Percentiles rank a stretch among this genome's conserved stretches.
Evolutionary conservation across 257 asterid genomes (phyloP).

Genomic region (Striga asiatica): DNA sequence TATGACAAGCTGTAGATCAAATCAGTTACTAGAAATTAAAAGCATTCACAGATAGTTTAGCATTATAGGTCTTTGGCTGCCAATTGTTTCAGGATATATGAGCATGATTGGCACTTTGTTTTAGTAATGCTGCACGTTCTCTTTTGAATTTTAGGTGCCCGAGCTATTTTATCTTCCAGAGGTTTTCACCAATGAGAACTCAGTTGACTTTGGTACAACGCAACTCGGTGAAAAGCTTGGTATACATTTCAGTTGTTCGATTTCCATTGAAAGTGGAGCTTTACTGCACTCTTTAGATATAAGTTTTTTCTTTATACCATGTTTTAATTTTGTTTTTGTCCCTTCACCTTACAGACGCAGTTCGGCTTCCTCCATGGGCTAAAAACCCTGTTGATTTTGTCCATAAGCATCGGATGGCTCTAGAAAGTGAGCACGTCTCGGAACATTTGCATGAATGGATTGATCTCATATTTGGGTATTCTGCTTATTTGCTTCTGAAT

Average conservation of each 20-base stretch:
- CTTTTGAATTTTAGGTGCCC: slow-evolving; percentile 54
- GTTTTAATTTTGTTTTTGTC: slow-evolving; percentile 11
- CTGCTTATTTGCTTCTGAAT: slow-evolving; percentile 16
- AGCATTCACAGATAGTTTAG: slow-evolving; percentile 4
- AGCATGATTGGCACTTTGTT: slow-evolving; percentile 4
- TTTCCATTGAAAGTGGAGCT: slow-evolving; percentile 12
- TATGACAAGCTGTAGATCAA: not conserved
- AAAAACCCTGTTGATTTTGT: slow-evolving; percentile 81
- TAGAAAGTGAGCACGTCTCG: slow-evolving; percentile 95
- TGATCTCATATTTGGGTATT: slow-evolving; percentile 93
- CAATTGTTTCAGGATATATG: slow-evolving; percentile 13
- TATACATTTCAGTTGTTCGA: slow-evolving; percentile 25
- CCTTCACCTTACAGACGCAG: slow-evolving; percentile 41
- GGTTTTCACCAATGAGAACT: slow-evolving; percentile 66
- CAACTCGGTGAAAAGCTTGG: slow-evolving; percentile 91
- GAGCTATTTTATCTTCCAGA: slow-evolving; percentile 91
- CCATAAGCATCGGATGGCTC: slow-evolving; percentile 93
- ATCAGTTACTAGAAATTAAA: slow-evolving; percentile 11
- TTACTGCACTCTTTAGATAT: not conserved
- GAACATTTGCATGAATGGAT: slow-evolving; percentile 91
- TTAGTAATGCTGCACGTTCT: slow-evolving; percentile 6
- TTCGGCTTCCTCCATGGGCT: slow-evolving; percentile 95
- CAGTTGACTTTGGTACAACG: slow-evolving; percentile 76
- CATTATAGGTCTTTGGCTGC: slow-evolving; percentile 11
- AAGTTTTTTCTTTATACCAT: slow-evolving; percentile 13